Evolutionary conservation across 148 eudicot genomes (phyloP).

Genomic region (Spergularia bocconei): DNA sequence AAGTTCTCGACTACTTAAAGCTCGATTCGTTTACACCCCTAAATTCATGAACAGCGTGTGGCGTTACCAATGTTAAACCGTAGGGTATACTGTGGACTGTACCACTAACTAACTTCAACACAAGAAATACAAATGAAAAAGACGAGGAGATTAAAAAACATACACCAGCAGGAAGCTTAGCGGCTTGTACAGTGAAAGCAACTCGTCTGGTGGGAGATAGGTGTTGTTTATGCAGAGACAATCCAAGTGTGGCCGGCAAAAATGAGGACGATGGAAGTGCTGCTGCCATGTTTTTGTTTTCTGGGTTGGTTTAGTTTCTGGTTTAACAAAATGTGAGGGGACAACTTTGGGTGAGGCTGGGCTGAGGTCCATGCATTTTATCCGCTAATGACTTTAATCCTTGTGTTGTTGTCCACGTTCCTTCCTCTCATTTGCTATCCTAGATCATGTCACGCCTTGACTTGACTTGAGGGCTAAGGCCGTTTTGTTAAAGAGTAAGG

Average conservation of each 20-base stretch:
- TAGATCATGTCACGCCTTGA: neutral
- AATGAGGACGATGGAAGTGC: neutral
- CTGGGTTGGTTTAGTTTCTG: neutral
- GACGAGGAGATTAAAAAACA: neutral
- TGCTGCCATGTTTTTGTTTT: neutral
- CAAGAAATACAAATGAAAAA: neutral
- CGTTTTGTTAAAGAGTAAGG: too few relatives aligned
- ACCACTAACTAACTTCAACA: neutral
- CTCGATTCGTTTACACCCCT: neutral
- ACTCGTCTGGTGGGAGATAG: neutral
- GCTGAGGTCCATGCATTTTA: neutral
- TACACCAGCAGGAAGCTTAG: constrained; percentile 72
- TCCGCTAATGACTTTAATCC: neutral
- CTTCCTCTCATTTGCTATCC: neutral
- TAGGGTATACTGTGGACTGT: neutral
- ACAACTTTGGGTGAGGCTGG: neutral
- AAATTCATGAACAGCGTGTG: neutral
- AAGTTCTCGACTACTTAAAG: too few relatives aligned
- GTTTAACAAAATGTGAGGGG: neutral
- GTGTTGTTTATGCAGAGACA: neutral
- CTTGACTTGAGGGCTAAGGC: too few relatives aligned
- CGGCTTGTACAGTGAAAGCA: constrained; percentile 50
- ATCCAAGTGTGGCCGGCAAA: neutral
- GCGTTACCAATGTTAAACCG: too few relatives aligned
- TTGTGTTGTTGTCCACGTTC: neutral